Evolutionary conservation across 345 rosid genomes (phyloP).

Genomic region (Toxicodendron radicans): DNA sequence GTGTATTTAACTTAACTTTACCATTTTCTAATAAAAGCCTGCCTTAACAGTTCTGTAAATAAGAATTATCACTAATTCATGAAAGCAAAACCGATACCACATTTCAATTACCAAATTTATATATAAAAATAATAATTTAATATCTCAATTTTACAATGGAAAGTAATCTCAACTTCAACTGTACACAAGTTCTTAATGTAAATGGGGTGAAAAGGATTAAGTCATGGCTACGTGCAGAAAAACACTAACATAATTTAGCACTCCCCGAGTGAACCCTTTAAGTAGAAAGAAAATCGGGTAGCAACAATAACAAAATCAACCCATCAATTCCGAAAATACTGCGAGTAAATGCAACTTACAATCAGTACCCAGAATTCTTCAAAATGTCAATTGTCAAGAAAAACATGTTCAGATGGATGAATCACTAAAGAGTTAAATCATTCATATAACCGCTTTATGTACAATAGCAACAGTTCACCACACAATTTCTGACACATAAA

Average conservation of each 20-base stretch:
- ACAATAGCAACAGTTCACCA: neutral
- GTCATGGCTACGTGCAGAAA: neutral
- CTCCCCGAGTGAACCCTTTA: neutral
- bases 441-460: neutral
- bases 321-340: too few species aligned
- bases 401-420: neutral
- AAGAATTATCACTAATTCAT: slow-evolving; percentile 1
- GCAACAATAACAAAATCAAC: neutral
- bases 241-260: neutral
- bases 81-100: neutral
- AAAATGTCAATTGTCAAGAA: neutral
- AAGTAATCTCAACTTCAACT: neutral
- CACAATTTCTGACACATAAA: neutral
- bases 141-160: too few species aligned
- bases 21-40: neutral
- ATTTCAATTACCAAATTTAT: neutral
- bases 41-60: neutral
- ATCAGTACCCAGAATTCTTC: neutral
- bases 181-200: neutral
- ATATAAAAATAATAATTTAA: too few species aligned
- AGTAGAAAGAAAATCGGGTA: neutral
- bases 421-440: neutral
- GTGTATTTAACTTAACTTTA: neutral
- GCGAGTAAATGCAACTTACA: neutral
- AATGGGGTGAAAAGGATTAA: neutral